Evolutionary conservation across 2,329 filamentous ascomycete genomes (phyloP).

Genomic region (Botrytis sinoallii): DNA sequence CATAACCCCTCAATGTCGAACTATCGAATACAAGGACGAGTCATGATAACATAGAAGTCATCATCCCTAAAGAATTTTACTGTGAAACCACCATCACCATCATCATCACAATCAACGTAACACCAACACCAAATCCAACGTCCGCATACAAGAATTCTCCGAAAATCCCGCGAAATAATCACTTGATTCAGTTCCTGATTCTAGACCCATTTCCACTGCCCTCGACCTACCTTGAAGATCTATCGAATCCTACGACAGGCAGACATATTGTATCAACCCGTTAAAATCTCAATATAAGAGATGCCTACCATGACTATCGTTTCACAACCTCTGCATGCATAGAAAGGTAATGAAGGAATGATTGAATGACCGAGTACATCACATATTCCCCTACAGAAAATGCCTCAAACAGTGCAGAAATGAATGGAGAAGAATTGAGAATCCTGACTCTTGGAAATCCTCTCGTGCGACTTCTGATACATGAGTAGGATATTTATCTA

Average conservation of each 20-base stretch:
- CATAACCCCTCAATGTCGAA: background rate
- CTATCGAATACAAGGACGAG: background rate
- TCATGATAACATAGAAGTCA: background rate
- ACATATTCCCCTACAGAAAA: background rate
- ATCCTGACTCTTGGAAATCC: background rate
- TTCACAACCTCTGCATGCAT: background rate
- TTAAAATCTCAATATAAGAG: background rate
- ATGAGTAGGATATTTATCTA: background rate
- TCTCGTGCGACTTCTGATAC: background rate
- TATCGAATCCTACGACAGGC: background rate
- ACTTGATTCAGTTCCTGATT: background rate
- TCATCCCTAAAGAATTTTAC: background rate
- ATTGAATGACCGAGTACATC: background rate
- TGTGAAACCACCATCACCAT: background rate
- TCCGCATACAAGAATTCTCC: background rate
- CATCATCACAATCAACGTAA: background rate
- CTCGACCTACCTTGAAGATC: background rate
- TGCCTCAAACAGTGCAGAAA: background rate
- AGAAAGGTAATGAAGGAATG: background rate
- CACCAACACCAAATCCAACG: background rate
- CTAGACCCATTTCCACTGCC: background rate
- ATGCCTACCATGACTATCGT: background rate
- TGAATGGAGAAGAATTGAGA: background rate
- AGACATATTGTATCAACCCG: background rate
- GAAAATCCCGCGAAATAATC: background rate